A percentile compares a stretch with the other conserved stretches of the same genome.
Conservation (phyloP, 1,139 yeast species). For the Taiozyma sp. region DNA sequence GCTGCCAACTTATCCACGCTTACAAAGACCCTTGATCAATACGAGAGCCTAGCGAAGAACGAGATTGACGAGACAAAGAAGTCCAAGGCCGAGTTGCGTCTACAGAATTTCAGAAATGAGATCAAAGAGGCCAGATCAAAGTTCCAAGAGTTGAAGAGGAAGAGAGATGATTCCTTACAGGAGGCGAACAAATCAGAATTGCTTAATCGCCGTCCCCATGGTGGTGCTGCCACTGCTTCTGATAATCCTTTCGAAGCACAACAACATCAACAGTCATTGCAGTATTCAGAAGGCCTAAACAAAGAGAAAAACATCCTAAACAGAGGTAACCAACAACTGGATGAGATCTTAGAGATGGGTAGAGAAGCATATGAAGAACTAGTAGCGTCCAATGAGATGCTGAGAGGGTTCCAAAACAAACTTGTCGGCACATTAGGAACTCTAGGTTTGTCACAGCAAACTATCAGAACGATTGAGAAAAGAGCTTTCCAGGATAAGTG, state of each 20-base stretch:
- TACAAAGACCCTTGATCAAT: constrained; percentile 72
- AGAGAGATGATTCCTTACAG: constrained; percentile 55
- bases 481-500: constrained; percentile 89
- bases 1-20: constrained; percentile 78
- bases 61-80: constrained; percentile 52
- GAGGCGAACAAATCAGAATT: constrained; percentile 53
- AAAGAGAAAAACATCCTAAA: constrained; percentile 62
- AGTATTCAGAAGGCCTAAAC: constrained; percentile 60
- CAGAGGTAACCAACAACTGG: constrained; percentile 76
- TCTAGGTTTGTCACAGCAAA: constrained; percentile 81
- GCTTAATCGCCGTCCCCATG: constrained; percentile 38
- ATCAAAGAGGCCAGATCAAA: constrained; percentile 47
- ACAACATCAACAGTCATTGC: constrained; percentile 27
- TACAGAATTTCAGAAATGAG: constrained; percentile 57
- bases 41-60: constrained; percentile 57
- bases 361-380: constrained; percentile 80
- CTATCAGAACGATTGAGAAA: constrained; percentile 74
- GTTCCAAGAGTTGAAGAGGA: constrained; percentile 57
- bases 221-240: constrained; percentile 19
- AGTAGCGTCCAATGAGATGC: constrained; percentile 74
- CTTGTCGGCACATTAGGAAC: constrained; percentile 70
- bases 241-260: constrained; percentile 26
- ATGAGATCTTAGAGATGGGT: constrained; percentile 88
- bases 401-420: constrained; percentile 56
- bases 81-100: constrained; percentile 58